These are phyloP conservation scores for Epichloe gansuensis DNA, from an alignment of 2,329 filamentous ascomycete species.

Conservation along the genomic window DNA sequence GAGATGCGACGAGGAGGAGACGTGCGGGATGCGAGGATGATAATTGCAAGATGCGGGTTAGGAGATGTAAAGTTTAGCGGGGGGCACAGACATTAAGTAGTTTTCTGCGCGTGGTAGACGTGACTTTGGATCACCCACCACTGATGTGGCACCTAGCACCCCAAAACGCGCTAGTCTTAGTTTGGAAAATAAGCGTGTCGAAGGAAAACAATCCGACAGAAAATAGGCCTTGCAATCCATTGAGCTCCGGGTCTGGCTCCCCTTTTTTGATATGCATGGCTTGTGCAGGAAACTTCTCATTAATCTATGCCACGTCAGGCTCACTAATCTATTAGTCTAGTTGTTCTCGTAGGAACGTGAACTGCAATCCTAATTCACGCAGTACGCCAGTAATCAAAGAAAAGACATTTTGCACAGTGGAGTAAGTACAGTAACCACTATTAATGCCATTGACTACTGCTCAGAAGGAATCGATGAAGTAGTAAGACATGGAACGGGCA, in stretches of 20 bases:
- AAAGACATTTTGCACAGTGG: too few species aligned
- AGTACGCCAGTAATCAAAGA: too few species aligned
- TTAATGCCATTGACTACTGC: too few species aligned
- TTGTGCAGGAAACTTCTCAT: too few species aligned
- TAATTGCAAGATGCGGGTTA: conserved; percentile 22
- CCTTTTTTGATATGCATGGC: too few species aligned
- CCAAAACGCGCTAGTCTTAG: conserved; percentile 17
- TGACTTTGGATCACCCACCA: conserved; percentile 38
- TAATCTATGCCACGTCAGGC: too few species aligned
- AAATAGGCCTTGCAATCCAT: conserved; percentile 8
- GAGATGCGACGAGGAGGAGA: conserved; percentile 9
- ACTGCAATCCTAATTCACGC: too few species aligned
- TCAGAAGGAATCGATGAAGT: too few species aligned
- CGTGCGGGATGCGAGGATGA: conserved; percentile 24
- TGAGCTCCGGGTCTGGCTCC: neutral
- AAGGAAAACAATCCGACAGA: conserved; percentile 14
- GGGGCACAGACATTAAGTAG: conserved; percentile 40
- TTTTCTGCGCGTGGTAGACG: conserved; percentile 35
- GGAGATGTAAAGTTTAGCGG: conserved; percentile 27
- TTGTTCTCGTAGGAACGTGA: too few species aligned
- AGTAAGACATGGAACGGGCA: too few species aligned
- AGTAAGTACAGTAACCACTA: too few species aligned
- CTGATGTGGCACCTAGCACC: neutral
- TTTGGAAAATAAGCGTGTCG: conserved; percentile 18
- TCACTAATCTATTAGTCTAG: too few species aligned